These are phyloP conservation scores for Cadophora sp. DNA, from an alignment of 2,329 filamentous ascomycete genomes.

Conservation along the genomic window DNA sequence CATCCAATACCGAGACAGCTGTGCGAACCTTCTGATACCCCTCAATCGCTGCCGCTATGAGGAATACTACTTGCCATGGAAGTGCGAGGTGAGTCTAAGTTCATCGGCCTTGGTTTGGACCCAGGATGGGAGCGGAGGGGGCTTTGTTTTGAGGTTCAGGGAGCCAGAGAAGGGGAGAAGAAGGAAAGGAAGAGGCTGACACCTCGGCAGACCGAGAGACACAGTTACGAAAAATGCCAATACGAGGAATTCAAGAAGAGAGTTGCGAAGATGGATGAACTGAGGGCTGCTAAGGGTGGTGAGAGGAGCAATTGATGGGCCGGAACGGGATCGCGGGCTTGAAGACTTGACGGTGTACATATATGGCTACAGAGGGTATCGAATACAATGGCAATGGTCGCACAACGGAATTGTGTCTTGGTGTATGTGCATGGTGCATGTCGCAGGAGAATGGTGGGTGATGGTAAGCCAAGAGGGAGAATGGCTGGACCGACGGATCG, in stretches of 20 bases:
- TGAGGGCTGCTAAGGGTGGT: constrained; percentile 84
- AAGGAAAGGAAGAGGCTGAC: constrained; percentile 28
- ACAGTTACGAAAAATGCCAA: constrained; percentile 99
- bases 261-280: constrained; percentile 97
- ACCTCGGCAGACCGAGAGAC: constrained; percentile 79
- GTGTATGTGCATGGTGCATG: not conserved
- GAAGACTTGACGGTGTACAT: constrained; percentile 4
- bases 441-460: not conserved
- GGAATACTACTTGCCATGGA: constrained; percentile 96
- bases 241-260: constrained; percentile 99
- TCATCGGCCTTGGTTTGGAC: not conserved
- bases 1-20: constrained; percentile 91
- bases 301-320: constrained; percentile 79
- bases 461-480: not conserved
- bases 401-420: not conserved
- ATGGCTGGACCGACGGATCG: too few species aligned
- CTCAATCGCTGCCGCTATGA: constrained; percentile 93
- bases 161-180: not conserved
- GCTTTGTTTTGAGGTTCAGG: not conserved
- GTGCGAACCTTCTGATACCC: constrained; percentile 92
- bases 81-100: constrained; percentile 79
- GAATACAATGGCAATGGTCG: constrained; percentile 13
- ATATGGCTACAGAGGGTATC: constrained; percentile 10
- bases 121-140: not conserved
- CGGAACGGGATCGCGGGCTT: not conserved